Conservation (phyloP, 1,139 yeast genomes). For the Pichia sorboxylosa region DNA sequence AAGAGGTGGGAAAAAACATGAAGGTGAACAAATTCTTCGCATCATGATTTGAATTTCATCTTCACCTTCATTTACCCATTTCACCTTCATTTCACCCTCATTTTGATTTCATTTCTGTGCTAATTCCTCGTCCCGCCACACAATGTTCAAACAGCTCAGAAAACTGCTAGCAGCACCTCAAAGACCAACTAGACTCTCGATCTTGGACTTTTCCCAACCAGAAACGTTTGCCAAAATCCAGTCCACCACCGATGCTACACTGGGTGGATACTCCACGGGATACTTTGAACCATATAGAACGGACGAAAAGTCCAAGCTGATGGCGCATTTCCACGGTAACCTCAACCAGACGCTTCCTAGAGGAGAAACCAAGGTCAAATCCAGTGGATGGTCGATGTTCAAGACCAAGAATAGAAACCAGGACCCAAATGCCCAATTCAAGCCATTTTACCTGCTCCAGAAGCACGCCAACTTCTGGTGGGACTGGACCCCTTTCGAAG, state of each 20-base stretch:
- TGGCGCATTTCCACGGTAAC: conserved; percentile 60
- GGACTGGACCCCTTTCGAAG: conserved; percentile 24
- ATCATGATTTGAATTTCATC: no score
- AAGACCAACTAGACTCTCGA: conserved; percentile 20
- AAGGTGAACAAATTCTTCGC: no score
- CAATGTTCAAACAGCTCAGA: conserved; percentile 52
- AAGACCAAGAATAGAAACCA: conserved; percentile 51
- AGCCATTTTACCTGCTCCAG: conserved; percentile 29
- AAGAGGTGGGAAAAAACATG: no score
- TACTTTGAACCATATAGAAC: conserved; percentile 29
- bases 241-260: conserved; percentile 58
- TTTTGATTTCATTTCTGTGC: no score
- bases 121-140: no score
- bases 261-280: conserved; percentile 71
- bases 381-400: conserved; percentile 83
- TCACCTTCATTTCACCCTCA: no score
- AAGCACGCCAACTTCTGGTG: conserved; percentile 26
- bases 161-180: conserved; percentile 39
- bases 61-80: no score
- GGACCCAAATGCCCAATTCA: conserved; percentile 28
- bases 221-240: conserved; percentile 38
- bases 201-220: conserved; percentile 45
- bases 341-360: conserved; percentile 66
- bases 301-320: conserved; percentile 15
- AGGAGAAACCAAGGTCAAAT: conserved; percentile 33